Conservation (phyloP, 2,329 filamentous ascomycete species). For the Venturia carpophila region DNA sequence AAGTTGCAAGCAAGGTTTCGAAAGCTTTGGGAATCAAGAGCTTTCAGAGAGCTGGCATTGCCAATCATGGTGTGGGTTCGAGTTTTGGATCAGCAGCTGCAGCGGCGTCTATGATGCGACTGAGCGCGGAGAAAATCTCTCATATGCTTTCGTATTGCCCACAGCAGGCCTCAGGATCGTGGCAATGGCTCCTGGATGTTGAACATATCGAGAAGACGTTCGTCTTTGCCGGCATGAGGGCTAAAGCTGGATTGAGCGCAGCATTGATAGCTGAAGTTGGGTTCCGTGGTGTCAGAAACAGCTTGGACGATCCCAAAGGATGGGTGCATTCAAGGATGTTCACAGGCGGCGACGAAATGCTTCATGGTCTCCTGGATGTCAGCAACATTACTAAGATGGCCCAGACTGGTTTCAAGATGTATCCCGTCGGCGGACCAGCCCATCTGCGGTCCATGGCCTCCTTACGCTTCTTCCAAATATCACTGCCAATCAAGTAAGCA, state of each 20-base stretch:
- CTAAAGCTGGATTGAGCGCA: conserved; percentile 13
- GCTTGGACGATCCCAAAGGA: conserved; percentile 2
- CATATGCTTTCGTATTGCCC: conserved; percentile 9
- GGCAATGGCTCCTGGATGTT: conserved; percentile 13
- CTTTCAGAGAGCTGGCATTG: conserved; percentile 6
- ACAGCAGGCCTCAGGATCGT: conserved; percentile 14
- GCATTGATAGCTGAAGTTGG: conserved; percentile 13
- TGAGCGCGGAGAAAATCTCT: conserved; percentile 1
- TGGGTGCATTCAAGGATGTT: conserved; percentile 3
- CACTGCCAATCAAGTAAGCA: neutral
- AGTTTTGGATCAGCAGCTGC: conserved; percentile 10
- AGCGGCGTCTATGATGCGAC: neutral
- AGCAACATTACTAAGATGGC: neutral
- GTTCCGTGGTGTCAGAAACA: conserved; percentile 13
- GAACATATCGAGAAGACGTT: conserved; percentile 15
- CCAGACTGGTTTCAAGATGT: conserved; percentile 11
- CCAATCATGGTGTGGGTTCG: conserved; percentile 11
- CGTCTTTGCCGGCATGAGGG: conserved; percentile 14
- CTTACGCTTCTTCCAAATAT: conserved; percentile 13
- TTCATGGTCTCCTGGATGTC: neutral
- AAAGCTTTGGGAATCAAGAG: conserved; percentile 8
- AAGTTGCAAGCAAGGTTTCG: conserved; percentile 3
- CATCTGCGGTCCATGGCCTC: conserved; percentile 16
- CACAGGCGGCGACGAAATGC: conserved; percentile 4
- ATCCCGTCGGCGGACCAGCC: conserved; percentile 9